Base-by-base conservation (phyloP, 2,329 filamentous ascomycete species). In the Sporothrix variecibatus region DNA sequence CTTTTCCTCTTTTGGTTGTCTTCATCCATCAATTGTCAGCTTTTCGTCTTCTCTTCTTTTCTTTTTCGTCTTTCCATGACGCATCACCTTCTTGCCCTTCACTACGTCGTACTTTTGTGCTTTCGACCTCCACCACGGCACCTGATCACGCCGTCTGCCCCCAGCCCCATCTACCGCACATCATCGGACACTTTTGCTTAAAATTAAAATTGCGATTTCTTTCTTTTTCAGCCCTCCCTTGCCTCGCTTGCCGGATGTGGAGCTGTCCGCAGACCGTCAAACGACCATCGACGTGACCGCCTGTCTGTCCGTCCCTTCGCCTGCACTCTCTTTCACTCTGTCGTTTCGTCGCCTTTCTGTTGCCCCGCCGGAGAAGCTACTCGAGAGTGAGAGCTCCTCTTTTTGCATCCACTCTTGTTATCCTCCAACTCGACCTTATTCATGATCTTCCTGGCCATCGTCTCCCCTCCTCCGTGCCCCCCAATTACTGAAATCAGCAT, bases 41-140 rank as follows among this genome's bases (percentile, higher is more conserved):
- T n/a, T n/a, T n/a, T n/a, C n/a, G n/a, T n/a, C n/a, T 31, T 49
- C 2, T 51, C 23, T 20, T 51, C 26, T 65, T 28, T 68, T 62
- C 58, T 62, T 68, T 62, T 62, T 60, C 28, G 31, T 38, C 58
- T 62, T 62, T 23, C 20, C 58, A 64, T 64, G 60, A 64, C 31
- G 31, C 60, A 64, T 40, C 34, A 23, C 31, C 34, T 15, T 31
- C 20, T 31, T 31, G 15, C 5, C 56, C 8, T 60, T 17, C 34
- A 11, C 26, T 20, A n/a, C n/a, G n/a, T n/a, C n/a, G n/a, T n/a
- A n/a, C 56, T 60, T 60, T 60, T 12, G 23, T 28, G 17, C 15
- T 15, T 31, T 11, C 56, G 15, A 8, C 15, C 40, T 43, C 40
- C 31, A 40, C 60, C 31, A n/a, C 60, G 60, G 31, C 60, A 12